These are phyloP conservation scores for Chaetomium olivaceum DNA, from an alignment of 2,329 filamentous ascomycete genomes.

Conservation along the genomic window DNA sequence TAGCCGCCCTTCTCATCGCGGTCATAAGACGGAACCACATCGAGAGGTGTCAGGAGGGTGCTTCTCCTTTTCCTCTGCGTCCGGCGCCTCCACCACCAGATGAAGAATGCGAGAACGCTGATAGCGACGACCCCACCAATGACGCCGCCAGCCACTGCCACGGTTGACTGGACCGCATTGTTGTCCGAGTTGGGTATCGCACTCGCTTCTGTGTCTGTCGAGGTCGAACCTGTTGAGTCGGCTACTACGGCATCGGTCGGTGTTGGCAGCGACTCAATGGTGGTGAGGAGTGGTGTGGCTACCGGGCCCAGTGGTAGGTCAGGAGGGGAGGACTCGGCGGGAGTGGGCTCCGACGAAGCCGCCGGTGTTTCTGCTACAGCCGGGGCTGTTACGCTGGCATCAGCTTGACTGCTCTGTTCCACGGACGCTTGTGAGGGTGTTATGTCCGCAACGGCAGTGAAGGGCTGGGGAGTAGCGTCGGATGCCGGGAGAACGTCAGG, in stretches of 20 bases:
- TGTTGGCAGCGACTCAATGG: conserved; percentile 26
- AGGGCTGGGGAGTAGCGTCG: conserved; percentile 28
- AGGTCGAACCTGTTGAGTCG: conserved; percentile 21
- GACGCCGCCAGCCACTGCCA: conserved; percentile 53
- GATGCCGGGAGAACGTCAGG: conserved; percentile 24
- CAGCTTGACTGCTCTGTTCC: conserved; percentile 41
- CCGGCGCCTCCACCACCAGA: conserved; percentile 54
- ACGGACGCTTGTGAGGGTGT: conserved; percentile 30
- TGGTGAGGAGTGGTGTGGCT: conserved; percentile 27
- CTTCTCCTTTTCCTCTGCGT: conserved; percentile 46
- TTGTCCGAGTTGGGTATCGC: conserved; percentile 30
- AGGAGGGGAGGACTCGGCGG: conserved; percentile 19
- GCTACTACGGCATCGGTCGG: conserved; percentile 22
- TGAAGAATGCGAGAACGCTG: conserved; percentile 48
- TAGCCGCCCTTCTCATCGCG: conserved; percentile 41
- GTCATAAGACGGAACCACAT: conserved; percentile 36
- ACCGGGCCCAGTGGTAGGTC: conserved; percentile 20
- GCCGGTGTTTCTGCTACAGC: conserved; percentile 22
- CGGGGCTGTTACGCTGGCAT: conserved; percentile 39
- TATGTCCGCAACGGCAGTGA: conserved; percentile 25
- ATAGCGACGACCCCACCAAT: conserved; percentile 51
- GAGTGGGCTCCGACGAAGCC: conserved; percentile 20
- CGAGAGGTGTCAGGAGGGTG: conserved; percentile 52
- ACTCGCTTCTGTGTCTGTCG: conserved; percentile 28
- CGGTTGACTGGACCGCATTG: conserved; percentile 39